Evolutionary conservation across 345 rosid genomes (phyloP).

Genomic region (thale cress (Arabidopsis thaliana)): TAIR10.1 NC_003074.8:415001-415500

Average conservation of each 20-base stretch:
- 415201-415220: neutral
- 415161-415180: neutral
- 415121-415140: neutral
- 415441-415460: neutral
- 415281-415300: conserved; percentile 34
- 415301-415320: conserved; percentile 27
- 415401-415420: conserved; percentile 32
- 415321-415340: conserved; percentile 23
- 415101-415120: conserved; percentile 2
- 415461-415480: conserved; percentile 62
- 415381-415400: conserved; percentile 17
- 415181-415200: neutral
- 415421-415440: neutral
- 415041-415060: neutral
- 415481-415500: conserved; percentile 47
- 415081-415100: neutral
- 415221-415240: conserved; percentile 39
- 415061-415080: neutral
- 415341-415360: conserved; percentile 31
- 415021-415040: neutral
- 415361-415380: conserved; percentile 27
- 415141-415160: neutral
- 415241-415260: conserved; percentile 43
- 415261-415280: conserved; percentile 33
- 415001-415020: neutral